Evolutionary conservation across 257 asterid species (phyloP).

Genomic region (Leptodermis oblonga): DNA sequence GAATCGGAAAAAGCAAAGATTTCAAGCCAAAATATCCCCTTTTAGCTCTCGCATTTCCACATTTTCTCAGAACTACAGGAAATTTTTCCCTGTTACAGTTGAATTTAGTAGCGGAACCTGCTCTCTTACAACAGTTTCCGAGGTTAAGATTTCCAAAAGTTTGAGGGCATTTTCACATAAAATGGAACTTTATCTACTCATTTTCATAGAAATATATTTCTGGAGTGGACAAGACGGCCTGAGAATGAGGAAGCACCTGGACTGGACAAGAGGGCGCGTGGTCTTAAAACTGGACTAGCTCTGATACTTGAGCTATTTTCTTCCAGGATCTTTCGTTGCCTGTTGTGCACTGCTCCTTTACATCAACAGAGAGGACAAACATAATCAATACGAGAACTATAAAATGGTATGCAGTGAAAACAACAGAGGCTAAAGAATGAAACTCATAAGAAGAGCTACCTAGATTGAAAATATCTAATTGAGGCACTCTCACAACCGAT

Average conservation of each 20-base stretch:
- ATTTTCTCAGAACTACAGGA: neutral
- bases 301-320: conserved; percentile 39
- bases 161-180: neutral
- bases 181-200: too few species aligned
- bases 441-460: conserved; percentile 48
- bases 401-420: neutral
- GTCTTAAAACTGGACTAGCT: conserved; percentile 67
- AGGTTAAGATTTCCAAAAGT: neutral
- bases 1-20: neutral
- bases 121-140: neutral
- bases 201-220: neutral
- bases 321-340: conserved; percentile 30
- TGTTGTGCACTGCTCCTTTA: conserved; percentile 29
- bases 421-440: conserved; percentile 11
- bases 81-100: too few species aligned
- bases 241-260: conserved; percentile 46
- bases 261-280: conserved; percentile 93
- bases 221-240: neutral
- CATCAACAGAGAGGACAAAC: conserved; percentile 11
- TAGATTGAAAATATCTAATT: conserved; percentile 39
- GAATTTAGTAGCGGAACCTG: neutral
- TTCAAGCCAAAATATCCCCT: neutral
- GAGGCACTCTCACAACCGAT: conserved; percentile 66
- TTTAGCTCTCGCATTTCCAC: neutral
- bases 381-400: neutral